Conservation (phyloP, 2,329 filamentous ascomycete species). For the Pseudopyricularia cyperi region DNA sequence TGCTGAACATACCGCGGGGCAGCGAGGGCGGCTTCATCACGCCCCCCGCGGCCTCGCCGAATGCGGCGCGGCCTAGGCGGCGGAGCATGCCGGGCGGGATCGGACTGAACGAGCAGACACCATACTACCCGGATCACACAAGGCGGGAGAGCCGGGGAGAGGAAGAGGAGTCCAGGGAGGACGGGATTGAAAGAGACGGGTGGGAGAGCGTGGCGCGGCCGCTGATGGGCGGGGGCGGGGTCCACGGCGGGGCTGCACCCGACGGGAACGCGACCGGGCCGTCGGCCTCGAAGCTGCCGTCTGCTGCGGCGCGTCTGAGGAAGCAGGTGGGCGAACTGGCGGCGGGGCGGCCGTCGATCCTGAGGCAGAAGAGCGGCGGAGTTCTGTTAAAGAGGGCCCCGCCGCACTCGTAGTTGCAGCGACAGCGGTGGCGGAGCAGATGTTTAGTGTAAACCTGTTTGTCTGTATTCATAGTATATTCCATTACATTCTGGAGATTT, state of each 20-base stretch:
- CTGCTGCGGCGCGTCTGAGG: constrained; percentile 29
- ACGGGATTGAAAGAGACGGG: constrained; percentile 15
- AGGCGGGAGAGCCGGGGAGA: not conserved
- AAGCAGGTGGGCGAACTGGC: constrained; percentile 26
- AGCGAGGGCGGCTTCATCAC: not conserved
- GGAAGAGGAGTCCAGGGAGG: not conserved
- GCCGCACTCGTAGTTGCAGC: not conserved
- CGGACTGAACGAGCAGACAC: not conserved
- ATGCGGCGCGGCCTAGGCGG: not conserved
- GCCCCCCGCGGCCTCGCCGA: not conserved
- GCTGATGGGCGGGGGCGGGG: not conserved
- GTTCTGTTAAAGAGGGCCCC: not conserved
- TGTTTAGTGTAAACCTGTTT: not conserved
- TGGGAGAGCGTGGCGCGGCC: constrained; percentile 14
- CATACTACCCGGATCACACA: not conserved
- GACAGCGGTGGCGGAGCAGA: not conserved
- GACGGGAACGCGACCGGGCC: constrained; percentile 12
- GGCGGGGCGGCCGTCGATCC: constrained; percentile 18
- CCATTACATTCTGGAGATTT: too few species aligned
- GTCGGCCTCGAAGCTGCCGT: not conserved
- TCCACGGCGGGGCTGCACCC: constrained; percentile 7
- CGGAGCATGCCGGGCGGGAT: not conserved
- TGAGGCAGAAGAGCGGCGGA: constrained; percentile 3
- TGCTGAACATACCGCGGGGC: constrained; percentile 3
- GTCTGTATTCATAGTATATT: not conserved